phyloP scores from a whole-genome alignment of 2,329 filamentous ascomycete genomes.

The Calycina herbarum region DNA sequence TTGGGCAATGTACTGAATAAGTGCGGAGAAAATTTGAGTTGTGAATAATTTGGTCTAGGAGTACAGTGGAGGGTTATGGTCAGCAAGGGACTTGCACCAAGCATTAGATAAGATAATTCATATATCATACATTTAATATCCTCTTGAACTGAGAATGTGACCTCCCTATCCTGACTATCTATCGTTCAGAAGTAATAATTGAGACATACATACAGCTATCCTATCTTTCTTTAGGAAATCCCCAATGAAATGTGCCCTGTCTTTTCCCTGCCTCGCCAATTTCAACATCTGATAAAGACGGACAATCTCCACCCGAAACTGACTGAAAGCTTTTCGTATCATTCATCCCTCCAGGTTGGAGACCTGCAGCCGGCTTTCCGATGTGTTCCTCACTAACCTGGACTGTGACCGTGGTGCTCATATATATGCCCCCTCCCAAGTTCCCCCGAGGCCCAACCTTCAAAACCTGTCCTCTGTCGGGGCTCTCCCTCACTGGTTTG shows the following conservation, averaged over 20 bases:
- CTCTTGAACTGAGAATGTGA: background rate
- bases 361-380: background rate
- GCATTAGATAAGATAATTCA: background rate
- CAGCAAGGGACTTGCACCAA: background rate
- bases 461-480: background rate
- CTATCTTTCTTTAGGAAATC: slow-evolving; percentile 3
- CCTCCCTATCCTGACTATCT: no score
- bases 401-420: slow-evolving; percentile 11
- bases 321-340: background rate
- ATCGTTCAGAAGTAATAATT: no score
- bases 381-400: slow-evolving; percentile 11
- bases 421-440: background rate
- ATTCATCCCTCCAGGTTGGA: background rate
- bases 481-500: background rate
- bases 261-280: background rate
- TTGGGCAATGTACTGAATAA: background rate
- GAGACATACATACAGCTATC: background rate
- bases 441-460: background rate
- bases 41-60: background rate
- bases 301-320: background rate
- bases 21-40: no score
- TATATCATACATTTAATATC: background rate
- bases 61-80: background rate
- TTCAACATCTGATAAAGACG: background rate
- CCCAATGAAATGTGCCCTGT: background rate